Percentiles rank a stretch among this genome's conserved stretches.
Conservation (phyloP, 345 rosid genomes). For the Syzygium grande region DNA sequence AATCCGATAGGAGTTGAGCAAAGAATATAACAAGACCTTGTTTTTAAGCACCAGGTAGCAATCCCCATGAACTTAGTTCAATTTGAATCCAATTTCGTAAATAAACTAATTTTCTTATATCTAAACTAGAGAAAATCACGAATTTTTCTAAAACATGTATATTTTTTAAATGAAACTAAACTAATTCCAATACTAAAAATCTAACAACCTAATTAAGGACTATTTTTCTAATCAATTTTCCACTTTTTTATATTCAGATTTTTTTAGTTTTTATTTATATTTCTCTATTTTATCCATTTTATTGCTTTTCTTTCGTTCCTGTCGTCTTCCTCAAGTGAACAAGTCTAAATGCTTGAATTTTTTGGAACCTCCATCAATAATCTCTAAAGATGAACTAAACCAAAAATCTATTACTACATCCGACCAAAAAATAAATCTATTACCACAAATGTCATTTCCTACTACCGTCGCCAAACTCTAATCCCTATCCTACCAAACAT, state of each 20-base stretch:
- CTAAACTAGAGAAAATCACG: background rate
- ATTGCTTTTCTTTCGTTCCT: background rate
- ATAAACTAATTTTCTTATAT: too few species aligned
- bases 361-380: background rate
- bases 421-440: too few species aligned
- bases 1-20: too few species aligned
- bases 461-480: too few species aligned
- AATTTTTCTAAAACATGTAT: background rate
- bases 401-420: too few species aligned
- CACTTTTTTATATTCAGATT: background rate
- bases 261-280: background rate
- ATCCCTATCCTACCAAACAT: too few species aligned
- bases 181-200: background rate
- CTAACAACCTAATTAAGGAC: background rate
- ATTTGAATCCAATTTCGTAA: too few species aligned
- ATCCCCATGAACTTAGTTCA: too few species aligned
- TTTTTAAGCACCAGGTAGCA: too few species aligned
- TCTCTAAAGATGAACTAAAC: background rate
- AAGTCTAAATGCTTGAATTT: too few species aligned
- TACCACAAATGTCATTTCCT: too few species aligned
- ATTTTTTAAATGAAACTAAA: background rate
- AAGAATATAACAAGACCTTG: too few species aligned
- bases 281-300: background rate
- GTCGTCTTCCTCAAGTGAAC: background rate
- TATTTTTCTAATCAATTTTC: background rate